Conservation (phyloP, 306 rosid species). For the Vigna nakashimae region DNA sequence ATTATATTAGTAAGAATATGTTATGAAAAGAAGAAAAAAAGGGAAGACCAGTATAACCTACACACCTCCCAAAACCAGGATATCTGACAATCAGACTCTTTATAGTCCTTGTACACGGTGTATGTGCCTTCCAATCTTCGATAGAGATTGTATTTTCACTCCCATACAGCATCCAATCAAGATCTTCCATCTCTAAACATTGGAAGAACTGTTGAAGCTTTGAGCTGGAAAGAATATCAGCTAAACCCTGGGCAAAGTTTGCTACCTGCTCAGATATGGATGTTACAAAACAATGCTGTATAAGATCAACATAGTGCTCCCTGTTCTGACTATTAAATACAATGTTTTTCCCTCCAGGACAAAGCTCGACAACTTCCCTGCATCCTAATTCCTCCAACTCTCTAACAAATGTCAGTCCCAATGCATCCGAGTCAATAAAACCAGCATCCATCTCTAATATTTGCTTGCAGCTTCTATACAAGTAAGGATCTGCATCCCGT, state of each 20-base stretch:
- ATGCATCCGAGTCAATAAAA: constrained; percentile 80
- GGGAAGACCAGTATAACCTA: constrained; percentile 32
- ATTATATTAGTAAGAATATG: neutral
- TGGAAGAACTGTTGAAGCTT: constrained; percentile 53
- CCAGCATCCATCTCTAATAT: constrained; percentile 82
- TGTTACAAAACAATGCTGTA: constrained; percentile 70
- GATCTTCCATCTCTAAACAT: constrained; percentile 79
- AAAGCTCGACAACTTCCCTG: constrained; percentile 73
- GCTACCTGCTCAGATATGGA: constrained; percentile 79
- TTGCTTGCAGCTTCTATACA: constrained; percentile 81
- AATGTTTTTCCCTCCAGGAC: constrained; percentile 69
- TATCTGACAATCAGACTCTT: constrained; percentile 77
- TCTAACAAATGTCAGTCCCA: constrained; percentile 83
- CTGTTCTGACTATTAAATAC: constrained; percentile 79
- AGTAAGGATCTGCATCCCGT: constrained; percentile 76
- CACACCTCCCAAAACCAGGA: constrained; percentile 95
- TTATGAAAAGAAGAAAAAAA: neutral
- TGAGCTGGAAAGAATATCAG: constrained; percentile 64
- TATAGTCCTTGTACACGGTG: constrained; percentile 83
- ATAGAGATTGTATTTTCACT: constrained; percentile 67
- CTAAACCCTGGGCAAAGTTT: constrained; percentile 76
- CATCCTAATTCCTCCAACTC: constrained; percentile 85
- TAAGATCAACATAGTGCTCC: constrained; percentile 69
- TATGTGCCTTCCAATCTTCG: constrained; percentile 92
- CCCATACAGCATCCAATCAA: constrained; percentile 90